Evolutionary conservation across 2,329 filamentous ascomycete genomes (phyloP).

Genomic region (Paecilomyces dactylethromorphus): DNA sequence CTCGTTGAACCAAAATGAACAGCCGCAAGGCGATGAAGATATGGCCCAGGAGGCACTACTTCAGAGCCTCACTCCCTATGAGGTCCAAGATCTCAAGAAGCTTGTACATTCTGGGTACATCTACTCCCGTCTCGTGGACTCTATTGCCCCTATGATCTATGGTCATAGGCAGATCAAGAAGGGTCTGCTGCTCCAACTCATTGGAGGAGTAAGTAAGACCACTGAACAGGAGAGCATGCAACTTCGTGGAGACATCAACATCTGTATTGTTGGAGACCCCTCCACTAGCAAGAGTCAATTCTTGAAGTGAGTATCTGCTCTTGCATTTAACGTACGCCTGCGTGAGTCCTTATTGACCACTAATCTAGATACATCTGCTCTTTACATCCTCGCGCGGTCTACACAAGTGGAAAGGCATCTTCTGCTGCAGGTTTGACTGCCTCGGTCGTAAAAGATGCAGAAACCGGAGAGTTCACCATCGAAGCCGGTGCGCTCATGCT

Average conservation of each 20-base stretch:
- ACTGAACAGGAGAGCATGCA: constrained; percentile 86
- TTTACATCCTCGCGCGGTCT: constrained; percentile 91
- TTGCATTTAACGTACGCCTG: background rate
- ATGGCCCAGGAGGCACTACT: constrained; percentile 83
- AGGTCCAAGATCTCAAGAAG: constrained; percentile 83
- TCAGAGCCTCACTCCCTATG: constrained; percentile 72
- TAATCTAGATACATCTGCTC: constrained; percentile 71
- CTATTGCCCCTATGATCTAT: constrained; percentile 93
- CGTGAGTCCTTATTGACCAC: constrained; percentile 1
- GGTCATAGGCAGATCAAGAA: constrained; percentile 98
- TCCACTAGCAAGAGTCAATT: constrained; percentile 98
- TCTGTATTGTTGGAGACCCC: constrained; percentile 95
- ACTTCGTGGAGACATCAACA: constrained; percentile 94
- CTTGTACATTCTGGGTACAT: constrained; percentile 97
- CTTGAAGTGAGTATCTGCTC: constrained; percentile 56
- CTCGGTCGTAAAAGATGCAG: constrained; percentile 94
- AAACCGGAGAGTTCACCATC: constrained; percentile 97
- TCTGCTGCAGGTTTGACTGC: constrained; percentile 96
- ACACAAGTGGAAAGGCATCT: constrained; percentile 95
- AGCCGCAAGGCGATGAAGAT: constrained; percentile 68
- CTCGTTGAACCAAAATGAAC: constrained; percentile 67
- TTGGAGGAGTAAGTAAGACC: constrained; percentile 89
- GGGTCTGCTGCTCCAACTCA: constrained; percentile 83
- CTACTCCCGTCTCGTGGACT: constrained; percentile 86
- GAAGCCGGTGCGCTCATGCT: constrained; percentile 97